Conservation (phyloP, 257 asterid species). For the Voacanga thouarsii region DNA sequence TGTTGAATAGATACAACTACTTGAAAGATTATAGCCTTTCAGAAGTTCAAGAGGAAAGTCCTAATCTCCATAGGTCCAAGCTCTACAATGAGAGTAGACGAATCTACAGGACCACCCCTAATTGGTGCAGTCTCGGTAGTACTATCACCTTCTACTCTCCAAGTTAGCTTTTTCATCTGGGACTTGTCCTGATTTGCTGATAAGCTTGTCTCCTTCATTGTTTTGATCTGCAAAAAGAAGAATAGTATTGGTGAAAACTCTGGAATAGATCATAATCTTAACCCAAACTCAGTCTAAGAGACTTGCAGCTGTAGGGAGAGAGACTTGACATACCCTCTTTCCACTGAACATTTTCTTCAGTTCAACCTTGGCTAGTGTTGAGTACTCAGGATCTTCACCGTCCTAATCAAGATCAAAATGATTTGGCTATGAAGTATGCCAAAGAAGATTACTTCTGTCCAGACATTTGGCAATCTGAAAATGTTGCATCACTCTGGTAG, state of each 20-base stretch:
- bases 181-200: constrained; percentile 75
- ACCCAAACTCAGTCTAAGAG: neutral
- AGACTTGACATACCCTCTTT: constrained; percentile 37
- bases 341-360: constrained; percentile 63
- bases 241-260: neutral
- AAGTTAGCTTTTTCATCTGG: constrained; percentile 50
- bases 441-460: neutral
- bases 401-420: constrained; percentile 43
- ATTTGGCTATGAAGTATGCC: neutral
- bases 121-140: constrained; percentile 24
- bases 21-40: neutral
- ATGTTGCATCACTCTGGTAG: neutral
- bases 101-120: constrained; percentile 50
- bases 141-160: constrained; percentile 52
- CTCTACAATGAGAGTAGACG: constrained; percentile 48
- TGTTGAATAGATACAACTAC: neutral
- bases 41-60: constrained; percentile 58
- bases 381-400: constrained; percentile 65
- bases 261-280: neutral
- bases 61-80: constrained; percentile 94
- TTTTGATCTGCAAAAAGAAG: constrained; percentile 42
- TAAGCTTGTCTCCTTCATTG: constrained; percentile 60
- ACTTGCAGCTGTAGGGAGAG: neutral
- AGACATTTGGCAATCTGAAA: neutral
- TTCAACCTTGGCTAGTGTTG: constrained; percentile 61